These are phyloP conservation scores for Colletotrichum sp. DNA, from an alignment of 2,329 filamentous ascomycete species.

Conservation along the genomic window DNA sequence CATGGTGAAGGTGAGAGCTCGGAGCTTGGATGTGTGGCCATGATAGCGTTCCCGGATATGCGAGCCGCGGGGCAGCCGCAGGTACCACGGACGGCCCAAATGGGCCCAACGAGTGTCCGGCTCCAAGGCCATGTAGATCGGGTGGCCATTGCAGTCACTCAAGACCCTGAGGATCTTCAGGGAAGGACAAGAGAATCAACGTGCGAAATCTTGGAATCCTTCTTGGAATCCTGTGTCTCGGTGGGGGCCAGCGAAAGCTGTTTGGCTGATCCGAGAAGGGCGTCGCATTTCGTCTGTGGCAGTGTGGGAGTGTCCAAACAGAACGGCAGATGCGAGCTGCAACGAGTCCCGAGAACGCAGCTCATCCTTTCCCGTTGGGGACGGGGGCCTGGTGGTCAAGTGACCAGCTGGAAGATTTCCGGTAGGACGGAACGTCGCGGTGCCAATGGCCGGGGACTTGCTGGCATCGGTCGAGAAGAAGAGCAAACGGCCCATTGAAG, in stretches of 20 bases:
- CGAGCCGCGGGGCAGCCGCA: slow-evolving; percentile 11
- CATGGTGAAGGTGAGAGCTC: background rate
- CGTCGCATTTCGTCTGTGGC: slow-evolving; percentile 3
- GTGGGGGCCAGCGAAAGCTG: background rate
- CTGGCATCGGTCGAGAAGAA: background rate
- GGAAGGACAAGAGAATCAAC: slow-evolving; percentile 7
- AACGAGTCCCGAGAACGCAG: background rate
- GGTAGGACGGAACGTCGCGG: slow-evolving; percentile 9
- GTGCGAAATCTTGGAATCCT: slow-evolving; percentile 8
- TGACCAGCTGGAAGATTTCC: slow-evolving; percentile 17
- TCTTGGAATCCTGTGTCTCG: slow-evolving; percentile 4
- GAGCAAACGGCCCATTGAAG: background rate
- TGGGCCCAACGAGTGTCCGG: background rate
- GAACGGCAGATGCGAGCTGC: background rate
- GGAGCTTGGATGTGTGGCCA: background rate
- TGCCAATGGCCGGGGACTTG: background rate
- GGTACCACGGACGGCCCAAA: slow-evolving; percentile 2
- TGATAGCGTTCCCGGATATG: background rate
- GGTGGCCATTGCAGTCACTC: background rate
- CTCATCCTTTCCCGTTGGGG: slow-evolving; percentile 12
- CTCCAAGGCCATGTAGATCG: background rate
- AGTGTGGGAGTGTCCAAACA: background rate
- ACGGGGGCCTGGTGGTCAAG: slow-evolving; percentile 8
- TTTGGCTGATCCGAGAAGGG: background rate
- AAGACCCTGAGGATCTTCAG: slow-evolving; percentile 9